These are phyloP conservation scores for Saccharomyces hybrid DNA, from an alignment of 1,139 yeast species.

Conservation along the genomic window DNA sequence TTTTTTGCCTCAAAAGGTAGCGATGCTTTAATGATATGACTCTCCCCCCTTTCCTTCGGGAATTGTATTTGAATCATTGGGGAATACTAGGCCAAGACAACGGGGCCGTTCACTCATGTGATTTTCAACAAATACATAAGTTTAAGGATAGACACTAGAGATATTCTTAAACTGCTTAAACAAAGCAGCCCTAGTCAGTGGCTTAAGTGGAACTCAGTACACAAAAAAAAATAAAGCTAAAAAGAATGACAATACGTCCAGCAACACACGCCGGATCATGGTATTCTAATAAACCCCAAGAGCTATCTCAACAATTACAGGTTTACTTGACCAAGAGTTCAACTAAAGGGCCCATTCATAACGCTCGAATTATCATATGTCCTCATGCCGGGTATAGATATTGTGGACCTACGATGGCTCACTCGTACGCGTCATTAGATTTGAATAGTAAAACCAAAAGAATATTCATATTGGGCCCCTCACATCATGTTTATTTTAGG, in stretches of 20 bases:
- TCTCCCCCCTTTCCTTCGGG: neutral
- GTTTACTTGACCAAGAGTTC: constrained; percentile 35
- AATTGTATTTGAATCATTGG: neutral
- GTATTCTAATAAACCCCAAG: constrained; percentile 50
- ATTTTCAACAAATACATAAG: neutral
- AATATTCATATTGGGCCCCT: constrained; percentile 81
- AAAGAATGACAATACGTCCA: constrained; percentile 37
- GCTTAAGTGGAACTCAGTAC: neutral
- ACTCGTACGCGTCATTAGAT: constrained; percentile 70
- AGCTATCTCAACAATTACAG: constrained; percentile 45
- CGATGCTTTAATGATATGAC: neutral
- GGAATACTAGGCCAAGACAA: neutral
- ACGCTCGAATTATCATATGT: constrained; percentile 55
- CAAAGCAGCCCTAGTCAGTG: neutral
- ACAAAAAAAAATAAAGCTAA: neutral
- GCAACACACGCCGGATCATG: constrained; percentile 90
- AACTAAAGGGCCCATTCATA: constrained; percentile 32
- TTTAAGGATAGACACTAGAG: neutral
- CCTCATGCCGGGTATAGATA: constrained; percentile 91
- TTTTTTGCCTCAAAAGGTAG: neutral
- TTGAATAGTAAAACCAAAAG: constrained; percentile 37
- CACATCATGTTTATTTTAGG: constrained; percentile 81
- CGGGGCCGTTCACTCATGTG: neutral
- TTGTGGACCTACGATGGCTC: constrained; percentile 72
- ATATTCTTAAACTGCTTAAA: neutral